phyloP scores from a whole-genome alignment of 768 basidiomycete species.

The Auricularia auricula-judae region DNA sequence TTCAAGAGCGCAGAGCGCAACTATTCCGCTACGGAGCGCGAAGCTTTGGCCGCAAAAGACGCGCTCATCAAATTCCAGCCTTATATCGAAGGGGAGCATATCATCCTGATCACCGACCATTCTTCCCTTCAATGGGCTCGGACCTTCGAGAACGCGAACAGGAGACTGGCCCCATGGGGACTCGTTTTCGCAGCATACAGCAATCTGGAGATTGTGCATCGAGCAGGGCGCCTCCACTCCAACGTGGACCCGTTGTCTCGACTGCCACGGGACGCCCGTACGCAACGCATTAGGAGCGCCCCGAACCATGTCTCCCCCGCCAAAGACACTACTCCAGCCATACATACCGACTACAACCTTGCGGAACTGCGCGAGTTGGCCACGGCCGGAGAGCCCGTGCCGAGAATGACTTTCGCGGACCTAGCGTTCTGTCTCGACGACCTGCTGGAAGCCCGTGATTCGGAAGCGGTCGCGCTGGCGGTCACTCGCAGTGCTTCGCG shows the following conservation, averaged over 20 bases:
- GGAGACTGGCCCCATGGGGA: conserved; percentile 5
- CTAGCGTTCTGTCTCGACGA: background rate
- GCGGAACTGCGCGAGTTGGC: background rate
- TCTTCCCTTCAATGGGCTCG: conserved; percentile 8
- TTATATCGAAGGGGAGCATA: conserved; percentile 11
- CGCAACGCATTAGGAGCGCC: background rate
- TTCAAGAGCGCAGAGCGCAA: conserved; percentile 9
- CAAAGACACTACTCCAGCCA: background rate
- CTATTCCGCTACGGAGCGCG: conserved; percentile 10
- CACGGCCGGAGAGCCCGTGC: background rate
- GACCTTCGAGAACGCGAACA: conserved; percentile 9
- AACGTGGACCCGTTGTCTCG: conserved; percentile 9
- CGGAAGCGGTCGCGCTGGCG: background rate
- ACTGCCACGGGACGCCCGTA: background rate
- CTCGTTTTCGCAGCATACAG: conserved; percentile 6
- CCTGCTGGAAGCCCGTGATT: background rate
- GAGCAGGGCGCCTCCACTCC: conserved; percentile 9
- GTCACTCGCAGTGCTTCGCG: too few species aligned
- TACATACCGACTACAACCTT: background rate
- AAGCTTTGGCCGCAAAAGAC: conserved; percentile 9
- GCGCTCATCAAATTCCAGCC: conserved; percentile 10
- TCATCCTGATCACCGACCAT: conserved; percentile 9
- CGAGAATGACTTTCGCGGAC: background rate
- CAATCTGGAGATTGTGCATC: conserved; percentile 6
- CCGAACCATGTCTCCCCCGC: background rate